Evolutionary conservation across 495 filamentous ascomycete species (phyloP).

Genomic region (Chaetomium fimeti): DNA sequence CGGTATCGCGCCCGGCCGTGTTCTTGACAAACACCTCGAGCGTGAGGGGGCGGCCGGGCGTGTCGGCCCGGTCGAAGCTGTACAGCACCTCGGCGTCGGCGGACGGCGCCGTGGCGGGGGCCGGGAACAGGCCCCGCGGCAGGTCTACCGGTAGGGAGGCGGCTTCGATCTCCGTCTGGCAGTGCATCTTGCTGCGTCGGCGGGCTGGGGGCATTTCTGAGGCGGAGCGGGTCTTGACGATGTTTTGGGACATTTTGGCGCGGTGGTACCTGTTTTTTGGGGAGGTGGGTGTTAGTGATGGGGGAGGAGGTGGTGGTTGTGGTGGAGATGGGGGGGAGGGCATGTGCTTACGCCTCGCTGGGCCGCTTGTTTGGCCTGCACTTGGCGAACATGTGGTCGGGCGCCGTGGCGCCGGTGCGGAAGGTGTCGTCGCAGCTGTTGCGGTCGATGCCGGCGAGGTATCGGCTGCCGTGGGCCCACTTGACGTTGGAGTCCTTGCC

Average conservation of each 20-base stretch:
- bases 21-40: constrained; percentile 48
- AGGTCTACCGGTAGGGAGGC: constrained; percentile 4
- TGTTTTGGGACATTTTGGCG: constrained; percentile 34
- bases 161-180: constrained; percentile 37
- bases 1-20: constrained; percentile 41
- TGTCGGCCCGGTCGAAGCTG: constrained; percentile 45
- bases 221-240: constrained; percentile 37
- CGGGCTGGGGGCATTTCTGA: constrained; percentile 22
- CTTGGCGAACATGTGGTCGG: constrained; percentile 31
- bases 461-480: constrained; percentile 42
- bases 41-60: constrained; percentile 39
- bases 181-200: constrained; percentile 34
- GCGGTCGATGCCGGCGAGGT: constrained; percentile 28
- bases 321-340: not conserved
- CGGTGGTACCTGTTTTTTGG: constrained; percentile 18
- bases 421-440: constrained; percentile 11
- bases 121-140: not conserved
- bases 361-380: constrained; percentile 29
- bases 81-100: constrained; percentile 35
- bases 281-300: constrained; percentile 2
- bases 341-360: constrained; percentile 14
- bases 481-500: constrained; percentile 44
- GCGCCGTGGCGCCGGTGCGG: not conserved
- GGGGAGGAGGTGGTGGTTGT: not conserved
- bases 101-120: constrained; percentile 26